A percentile compares a stretch with the other conserved stretches of the same genome.
phyloP scores from a whole-genome alignment of 371 early-diverging fungal genomes.

The Lichtheimia ramosa region DNA sequence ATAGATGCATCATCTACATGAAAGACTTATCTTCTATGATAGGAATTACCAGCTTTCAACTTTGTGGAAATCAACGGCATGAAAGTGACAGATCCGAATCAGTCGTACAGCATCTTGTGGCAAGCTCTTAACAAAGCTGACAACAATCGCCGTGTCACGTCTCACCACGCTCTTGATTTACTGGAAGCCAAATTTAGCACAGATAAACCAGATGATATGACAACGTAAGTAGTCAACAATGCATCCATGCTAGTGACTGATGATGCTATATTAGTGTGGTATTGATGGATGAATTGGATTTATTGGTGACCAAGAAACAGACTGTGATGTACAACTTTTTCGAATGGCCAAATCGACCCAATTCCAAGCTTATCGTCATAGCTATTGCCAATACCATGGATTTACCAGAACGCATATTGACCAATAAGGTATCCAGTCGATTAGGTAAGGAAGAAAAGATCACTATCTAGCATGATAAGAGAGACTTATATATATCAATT shows the following conservation, averaged over 20 bases:
- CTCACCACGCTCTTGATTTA: conserved; percentile 76
- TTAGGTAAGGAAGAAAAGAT: conserved; percentile 58
- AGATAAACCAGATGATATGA: conserved; percentile 30
- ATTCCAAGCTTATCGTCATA: conserved; percentile 86
- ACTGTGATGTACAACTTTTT: conserved; percentile 97
- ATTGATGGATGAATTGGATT: conserved; percentile 97
- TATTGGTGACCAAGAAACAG: conserved; percentile 91
- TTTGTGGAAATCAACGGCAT: conserved; percentile 96
- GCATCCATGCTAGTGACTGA: background rate
- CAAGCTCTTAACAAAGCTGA: conserved; percentile 50
- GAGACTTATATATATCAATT: background rate
- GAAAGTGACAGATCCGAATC: conserved; percentile 91
- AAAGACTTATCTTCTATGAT: background rate
- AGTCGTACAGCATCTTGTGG: conserved; percentile 87
- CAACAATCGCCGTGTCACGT: conserved; percentile 50
- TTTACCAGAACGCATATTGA: conserved; percentile 91
- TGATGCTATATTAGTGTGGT: conserved; percentile 64
- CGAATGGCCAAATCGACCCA: conserved; percentile 91
- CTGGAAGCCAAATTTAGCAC: conserved; percentile 71
- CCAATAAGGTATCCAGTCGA: conserved; percentile 92
- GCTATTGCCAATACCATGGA: conserved; percentile 99
- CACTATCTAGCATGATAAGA: too few species aligned
- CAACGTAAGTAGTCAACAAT: conserved; percentile 32
- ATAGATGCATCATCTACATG: too few species aligned
- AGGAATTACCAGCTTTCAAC: conserved; percentile 73